These are phyloP conservation scores for Naganishia friedmannii DNA, from an alignment of 768 basidiomycete species.

Conservation along the genomic window DNA sequence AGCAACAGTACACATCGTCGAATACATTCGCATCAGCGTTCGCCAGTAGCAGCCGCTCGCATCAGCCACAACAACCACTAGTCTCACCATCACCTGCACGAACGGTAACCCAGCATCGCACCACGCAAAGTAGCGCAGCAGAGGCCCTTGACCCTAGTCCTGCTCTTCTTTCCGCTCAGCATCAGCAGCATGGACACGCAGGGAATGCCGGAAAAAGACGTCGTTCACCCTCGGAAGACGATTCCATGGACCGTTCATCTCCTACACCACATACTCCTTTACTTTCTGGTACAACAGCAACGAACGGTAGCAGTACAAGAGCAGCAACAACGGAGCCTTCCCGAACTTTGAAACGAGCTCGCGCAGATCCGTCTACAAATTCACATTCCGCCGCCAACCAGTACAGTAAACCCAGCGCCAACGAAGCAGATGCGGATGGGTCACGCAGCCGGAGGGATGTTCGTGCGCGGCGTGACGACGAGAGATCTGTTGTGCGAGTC, in stretches of 20 bases:
- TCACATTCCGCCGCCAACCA: neutral
- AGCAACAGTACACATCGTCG: neutral
- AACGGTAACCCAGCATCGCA: neutral
- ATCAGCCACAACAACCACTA: neutral
- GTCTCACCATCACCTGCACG: neutral
- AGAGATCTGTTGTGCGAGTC: neutral
- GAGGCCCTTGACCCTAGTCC: no score
- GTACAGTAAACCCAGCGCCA: neutral
- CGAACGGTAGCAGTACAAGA: neutral
- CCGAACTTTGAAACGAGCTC: neutral
- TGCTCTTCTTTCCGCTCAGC: no score
- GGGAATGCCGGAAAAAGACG: neutral
- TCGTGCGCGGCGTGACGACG: neutral
- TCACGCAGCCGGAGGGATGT: neutral
- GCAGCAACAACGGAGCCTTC: neutral
- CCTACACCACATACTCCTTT: neutral
- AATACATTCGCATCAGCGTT: slow-evolving; percentile 13
- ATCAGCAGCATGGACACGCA: no score
- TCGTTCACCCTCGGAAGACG: neutral
- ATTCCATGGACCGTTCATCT: neutral
- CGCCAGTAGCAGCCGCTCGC: neutral
- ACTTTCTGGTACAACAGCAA: neutral
- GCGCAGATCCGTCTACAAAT: neutral
- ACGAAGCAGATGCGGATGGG: neutral
- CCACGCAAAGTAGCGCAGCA: neutral